Evolutionary conservation across 768 basidiomycete genomes (phyloP).

Genomic region (Mrakia blollopis): DNA sequence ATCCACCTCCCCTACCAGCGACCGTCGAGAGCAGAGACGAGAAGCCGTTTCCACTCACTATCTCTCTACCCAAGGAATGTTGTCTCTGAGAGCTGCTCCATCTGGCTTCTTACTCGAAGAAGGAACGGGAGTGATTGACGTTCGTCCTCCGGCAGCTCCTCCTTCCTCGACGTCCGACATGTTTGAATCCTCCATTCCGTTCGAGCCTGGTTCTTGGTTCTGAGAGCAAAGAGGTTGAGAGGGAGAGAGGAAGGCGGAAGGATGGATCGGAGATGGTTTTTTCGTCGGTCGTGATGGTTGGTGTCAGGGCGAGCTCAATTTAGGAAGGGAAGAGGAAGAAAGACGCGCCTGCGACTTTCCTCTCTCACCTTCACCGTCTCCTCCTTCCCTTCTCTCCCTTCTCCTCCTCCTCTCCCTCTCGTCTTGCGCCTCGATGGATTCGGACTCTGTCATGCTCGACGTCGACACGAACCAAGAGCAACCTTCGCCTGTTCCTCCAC

Average conservation of each 20-base stretch:
- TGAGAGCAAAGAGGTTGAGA: not conserved
- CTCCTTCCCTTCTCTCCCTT: not conserved
- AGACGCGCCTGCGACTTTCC: not conserved
- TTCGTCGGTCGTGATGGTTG: too few species aligned
- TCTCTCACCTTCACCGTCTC: not conserved
- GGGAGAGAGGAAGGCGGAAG: not conserved
- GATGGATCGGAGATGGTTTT: too few species aligned
- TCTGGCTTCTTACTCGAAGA: not conserved
- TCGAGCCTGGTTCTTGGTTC: not conserved
- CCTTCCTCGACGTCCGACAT: slow-evolving; percentile 11
- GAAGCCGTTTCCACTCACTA: slow-evolving; percentile 56
- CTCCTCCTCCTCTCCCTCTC: not conserved
- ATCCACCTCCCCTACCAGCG: not conserved
- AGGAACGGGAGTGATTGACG: not conserved
- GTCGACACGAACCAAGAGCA: not conserved
- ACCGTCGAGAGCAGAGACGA: not conserved
- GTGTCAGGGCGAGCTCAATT: not conserved
- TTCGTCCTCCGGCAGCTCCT: not conserved
- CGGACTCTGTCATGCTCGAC: not conserved
- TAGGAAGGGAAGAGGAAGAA: not conserved
- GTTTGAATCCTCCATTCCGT: not conserved
- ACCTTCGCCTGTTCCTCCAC: not conserved
- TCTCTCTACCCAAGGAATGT: slow-evolving; percentile 87
- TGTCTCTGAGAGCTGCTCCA: not conserved
- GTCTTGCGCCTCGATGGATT: not conserved